Evolutionary conservation across 441 rosid species (phyloP).

Genomic region (Omphalea diandra): DNA sequence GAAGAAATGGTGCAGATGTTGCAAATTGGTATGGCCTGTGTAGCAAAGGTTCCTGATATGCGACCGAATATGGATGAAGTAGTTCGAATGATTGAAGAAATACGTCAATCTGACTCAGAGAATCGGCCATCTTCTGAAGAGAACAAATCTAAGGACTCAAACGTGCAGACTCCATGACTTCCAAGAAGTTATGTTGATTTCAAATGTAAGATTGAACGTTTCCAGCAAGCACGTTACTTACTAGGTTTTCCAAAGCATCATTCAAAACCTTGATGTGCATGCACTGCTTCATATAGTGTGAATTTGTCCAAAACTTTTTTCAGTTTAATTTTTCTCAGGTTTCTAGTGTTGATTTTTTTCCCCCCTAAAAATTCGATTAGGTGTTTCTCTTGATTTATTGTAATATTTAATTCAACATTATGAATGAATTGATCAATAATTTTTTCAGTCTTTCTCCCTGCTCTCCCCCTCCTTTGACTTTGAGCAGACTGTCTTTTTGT

Average conservation of each 20-base stretch:
- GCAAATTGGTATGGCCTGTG: slow-evolving; percentile 93
- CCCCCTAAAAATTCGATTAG: neutral
- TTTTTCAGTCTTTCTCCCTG: neutral
- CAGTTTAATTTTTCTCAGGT: slow-evolving; percentile 18
- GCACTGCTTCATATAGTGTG: slow-evolving; percentile 20
- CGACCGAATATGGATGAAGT: slow-evolving; percentile 81
- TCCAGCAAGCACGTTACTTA: neutral
- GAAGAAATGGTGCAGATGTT: slow-evolving; percentile 99
- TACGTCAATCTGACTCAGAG: slow-evolving; percentile 44
- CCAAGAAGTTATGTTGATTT: slow-evolving; percentile 18
- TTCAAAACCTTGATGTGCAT: slow-evolving; percentile 8
- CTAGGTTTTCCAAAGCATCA: slow-evolving; percentile 11
- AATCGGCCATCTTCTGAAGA: slow-evolving; percentile 61
- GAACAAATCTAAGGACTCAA: slow-evolving; percentile 75
- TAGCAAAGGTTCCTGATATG: slow-evolving; percentile 67
- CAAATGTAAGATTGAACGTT: slow-evolving; percentile 10
- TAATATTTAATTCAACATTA: slow-evolving; percentile 25
- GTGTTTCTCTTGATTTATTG: slow-evolving; percentile 28
- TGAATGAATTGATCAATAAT: slow-evolving; percentile 22
- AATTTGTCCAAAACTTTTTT: slow-evolving; percentile 20
- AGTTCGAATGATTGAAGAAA: slow-evolving; percentile 66
- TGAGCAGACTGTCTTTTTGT: no score
- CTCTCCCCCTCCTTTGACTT: no score
- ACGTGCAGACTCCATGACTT: slow-evolving; percentile 65
- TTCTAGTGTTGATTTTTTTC: slow-evolving; percentile 3